phyloP scores from a whole-genome alignment of 257 asterid genomes.

The Petunia secreta region DNA sequence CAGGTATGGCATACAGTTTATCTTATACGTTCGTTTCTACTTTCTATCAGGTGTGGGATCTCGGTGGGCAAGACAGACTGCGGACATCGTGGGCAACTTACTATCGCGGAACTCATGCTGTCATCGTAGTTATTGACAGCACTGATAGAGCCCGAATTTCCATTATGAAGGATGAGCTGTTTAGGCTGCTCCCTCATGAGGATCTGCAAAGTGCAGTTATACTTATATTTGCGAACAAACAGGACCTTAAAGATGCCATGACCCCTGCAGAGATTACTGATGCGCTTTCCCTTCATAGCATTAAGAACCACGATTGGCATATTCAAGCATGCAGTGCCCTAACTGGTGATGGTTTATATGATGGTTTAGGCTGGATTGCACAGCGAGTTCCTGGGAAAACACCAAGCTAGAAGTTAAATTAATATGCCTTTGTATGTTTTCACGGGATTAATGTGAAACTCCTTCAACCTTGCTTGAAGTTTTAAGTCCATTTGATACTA shows the following conservation, averaged over 20 bases:
- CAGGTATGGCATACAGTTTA: background rate
- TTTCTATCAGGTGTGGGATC: slow-evolving; percentile 82
- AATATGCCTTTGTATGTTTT: slow-evolving; percentile 15
- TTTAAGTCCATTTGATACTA: slow-evolving; percentile 4
- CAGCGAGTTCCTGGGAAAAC: slow-evolving; percentile 85
- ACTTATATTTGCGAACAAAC: slow-evolving; percentile 92
- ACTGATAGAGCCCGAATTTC: slow-evolving; percentile 94
- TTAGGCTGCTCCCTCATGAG: slow-evolving; percentile 82
- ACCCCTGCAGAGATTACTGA: slow-evolving; percentile 96
- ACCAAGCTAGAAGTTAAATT: slow-evolving; percentile 51
- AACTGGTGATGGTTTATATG: slow-evolving; percentile 94
- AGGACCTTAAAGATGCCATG: slow-evolving; percentile 99
- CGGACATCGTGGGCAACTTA: slow-evolving; percentile 96
- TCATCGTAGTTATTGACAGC: slow-evolving; percentile 90
- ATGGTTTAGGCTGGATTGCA: slow-evolving; percentile 97
- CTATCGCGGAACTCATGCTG: slow-evolving; percentile 94
- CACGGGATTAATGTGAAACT: slow-evolving; percentile 5
- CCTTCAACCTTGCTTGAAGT: slow-evolving; percentile 18
- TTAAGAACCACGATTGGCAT: slow-evolving; percentile 98
- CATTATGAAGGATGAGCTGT: slow-evolving; percentile 85
- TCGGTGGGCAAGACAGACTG: slow-evolving; percentile 95
- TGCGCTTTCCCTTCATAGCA: slow-evolving; percentile 91
- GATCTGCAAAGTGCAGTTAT: slow-evolving; percentile 82
- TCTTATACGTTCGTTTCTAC: background rate
- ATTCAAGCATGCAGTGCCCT: slow-evolving; percentile 95